Evolutionary conservation across 1,139 yeast species (phyloP).

Genomic region (Debaryomyces coudertii): DNA sequence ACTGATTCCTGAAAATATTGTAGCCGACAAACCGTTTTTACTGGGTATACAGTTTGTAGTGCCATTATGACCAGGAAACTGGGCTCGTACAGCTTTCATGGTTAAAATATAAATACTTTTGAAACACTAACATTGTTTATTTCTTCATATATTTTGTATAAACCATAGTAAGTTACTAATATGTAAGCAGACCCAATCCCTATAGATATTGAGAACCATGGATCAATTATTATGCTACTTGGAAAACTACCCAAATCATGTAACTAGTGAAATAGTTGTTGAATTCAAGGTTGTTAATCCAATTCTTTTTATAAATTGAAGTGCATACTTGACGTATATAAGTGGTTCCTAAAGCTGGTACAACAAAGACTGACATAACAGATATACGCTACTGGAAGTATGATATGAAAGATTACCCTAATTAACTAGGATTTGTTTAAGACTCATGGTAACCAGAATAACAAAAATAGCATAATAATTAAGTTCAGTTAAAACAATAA

Average conservation of each 20-base stretch:
- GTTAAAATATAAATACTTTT: conserved; percentile 57
- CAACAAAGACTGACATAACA: conserved; percentile 31
- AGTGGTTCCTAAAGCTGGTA: conserved; percentile 65
- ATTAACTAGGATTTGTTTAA: neutral
- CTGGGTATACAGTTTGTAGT: conserved; percentile 67
- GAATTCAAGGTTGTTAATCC: conserved; percentile 62
- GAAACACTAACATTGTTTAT: conserved; percentile 41
- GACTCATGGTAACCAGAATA: neutral
- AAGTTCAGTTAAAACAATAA: neutral
- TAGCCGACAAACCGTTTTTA: conserved; percentile 56
- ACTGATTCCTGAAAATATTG: conserved; percentile 47
- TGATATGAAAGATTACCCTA: neutral
- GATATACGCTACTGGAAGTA: conserved; percentile 16
- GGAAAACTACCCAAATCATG: conserved; percentile 66
- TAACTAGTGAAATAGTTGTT: conserved; percentile 63
- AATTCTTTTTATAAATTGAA: conserved; percentile 62
- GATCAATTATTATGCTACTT: conserved; percentile 69
- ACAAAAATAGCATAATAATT: neutral
- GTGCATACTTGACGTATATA: conserved; percentile 73
- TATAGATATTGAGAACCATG: conserved; percentile 57
- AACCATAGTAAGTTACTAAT: conserved; percentile 43
- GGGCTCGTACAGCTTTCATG: conserved; percentile 68
- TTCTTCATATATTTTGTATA: conserved; percentile 34
- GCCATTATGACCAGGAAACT: conserved; percentile 71
- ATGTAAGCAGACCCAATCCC: conserved; percentile 56